These are phyloP conservation scores for Corallochytrium limacisporum DNA, from an alignment of 78 protist species.

Conservation along the genomic window DNA sequence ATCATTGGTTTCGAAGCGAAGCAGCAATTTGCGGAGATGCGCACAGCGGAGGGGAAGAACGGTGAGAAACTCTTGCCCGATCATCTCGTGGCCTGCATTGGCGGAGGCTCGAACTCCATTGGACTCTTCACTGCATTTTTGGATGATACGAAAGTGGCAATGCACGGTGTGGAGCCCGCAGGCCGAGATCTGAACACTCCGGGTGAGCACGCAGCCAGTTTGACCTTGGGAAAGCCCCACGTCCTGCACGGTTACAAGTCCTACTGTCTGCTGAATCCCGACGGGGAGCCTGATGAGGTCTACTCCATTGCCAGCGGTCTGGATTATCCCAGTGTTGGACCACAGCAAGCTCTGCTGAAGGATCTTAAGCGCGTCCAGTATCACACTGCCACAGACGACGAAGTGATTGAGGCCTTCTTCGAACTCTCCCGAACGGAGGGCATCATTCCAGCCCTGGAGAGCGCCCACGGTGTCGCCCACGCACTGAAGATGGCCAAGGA, in stretches of 20 bases:
- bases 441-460: slow-evolving; percentile 81
- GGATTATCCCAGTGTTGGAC: slow-evolving; percentile 79
- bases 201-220: slow-evolving; percentile 54
- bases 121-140: slow-evolving; percentile 57
- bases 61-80: no score
- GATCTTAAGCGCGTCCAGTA: slow-evolving; percentile 23
- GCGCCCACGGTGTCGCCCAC: slow-evolving; percentile 59
- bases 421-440: slow-evolving; percentile 26
- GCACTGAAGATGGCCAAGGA: slow-evolving; percentile 41
- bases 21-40: slow-evolving; percentile 24
- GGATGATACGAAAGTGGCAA: slow-evolving; percentile 12
- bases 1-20: slow-evolving; percentile 68
- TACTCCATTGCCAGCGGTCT: slow-evolving; percentile 59
- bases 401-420: slow-evolving; percentile 42
- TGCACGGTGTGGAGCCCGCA: slow-evolving; percentile 67
- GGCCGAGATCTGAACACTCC: slow-evolving; percentile 51
- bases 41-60: no score
- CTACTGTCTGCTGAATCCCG: slow-evolving; percentile 54
- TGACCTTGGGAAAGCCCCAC: slow-evolving; percentile 51
- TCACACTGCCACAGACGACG: slow-evolving; percentile 25
- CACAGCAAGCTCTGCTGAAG: slow-evolving; percentile 75
- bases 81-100: slow-evolving; percentile 75
- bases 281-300: slow-evolving; percentile 52
- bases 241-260: slow-evolving; percentile 75
- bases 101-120: slow-evolving; percentile 80